Percentiles rank a stretch among this genome's conserved stretches.
Evolutionary conservation across 768 basidiomycete species (phyloP).

Genomic region (Flagelloscypha sp.): DNA sequence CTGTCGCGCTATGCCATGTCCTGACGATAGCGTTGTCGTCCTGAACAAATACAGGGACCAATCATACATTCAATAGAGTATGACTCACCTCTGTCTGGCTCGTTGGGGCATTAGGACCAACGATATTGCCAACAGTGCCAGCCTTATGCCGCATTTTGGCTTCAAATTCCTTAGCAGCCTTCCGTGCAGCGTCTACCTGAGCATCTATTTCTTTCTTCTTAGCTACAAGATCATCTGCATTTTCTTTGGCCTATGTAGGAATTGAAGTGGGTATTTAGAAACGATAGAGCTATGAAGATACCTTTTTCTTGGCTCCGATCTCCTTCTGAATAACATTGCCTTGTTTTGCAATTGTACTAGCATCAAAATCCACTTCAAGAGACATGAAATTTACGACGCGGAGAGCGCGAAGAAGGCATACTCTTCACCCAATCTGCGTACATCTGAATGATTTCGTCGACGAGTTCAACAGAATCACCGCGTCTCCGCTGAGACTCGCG

Average conservation of each 20-base stretch:
- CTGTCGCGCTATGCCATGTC: constrained; percentile 82
- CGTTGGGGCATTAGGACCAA: constrained; percentile 78
- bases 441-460: constrained; percentile 90
- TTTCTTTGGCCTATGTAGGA: constrained; percentile 69
- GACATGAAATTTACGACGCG: constrained; percentile 4
- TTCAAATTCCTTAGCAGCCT: constrained; percentile 73
- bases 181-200: constrained; percentile 66
- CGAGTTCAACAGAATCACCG: constrained; percentile 81
- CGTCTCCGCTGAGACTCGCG: constrained; percentile 89
- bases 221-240: constrained; percentile 79
- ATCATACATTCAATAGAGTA: not conserved
- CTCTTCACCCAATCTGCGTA: constrained; percentile 93
- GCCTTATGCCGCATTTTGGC: constrained; percentile 73
- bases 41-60: constrained; percentile 28
- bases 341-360: constrained; percentile 68
- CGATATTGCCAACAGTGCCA: constrained; percentile 82
- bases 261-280: not conserved
- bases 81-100: constrained; percentile 75
- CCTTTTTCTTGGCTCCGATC: constrained; percentile 92
- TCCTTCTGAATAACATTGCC: constrained; percentile 91
- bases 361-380: constrained; percentile 78
- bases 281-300: constrained; percentile 15
- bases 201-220: constrained; percentile 82
- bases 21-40: constrained; percentile 82
- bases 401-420: constrained; percentile 33